Evolutionary conservation across 345 rosid species (phyloP).

Genomic region (Pistacia vera): DNA sequence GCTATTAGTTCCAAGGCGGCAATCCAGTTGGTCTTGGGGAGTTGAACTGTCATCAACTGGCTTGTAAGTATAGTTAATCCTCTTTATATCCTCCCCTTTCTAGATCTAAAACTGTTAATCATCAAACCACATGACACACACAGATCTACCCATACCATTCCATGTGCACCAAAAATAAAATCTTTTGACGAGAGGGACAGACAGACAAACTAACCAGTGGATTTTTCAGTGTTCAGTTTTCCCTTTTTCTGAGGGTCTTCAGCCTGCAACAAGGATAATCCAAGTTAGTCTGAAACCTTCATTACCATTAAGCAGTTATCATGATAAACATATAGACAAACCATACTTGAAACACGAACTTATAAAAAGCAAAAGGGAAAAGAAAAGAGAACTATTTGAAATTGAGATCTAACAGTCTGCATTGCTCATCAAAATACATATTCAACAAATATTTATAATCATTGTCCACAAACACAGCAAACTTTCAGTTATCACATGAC

Average conservation of each 20-base stretch:
- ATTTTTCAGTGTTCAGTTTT: slow-evolving; percentile 31
- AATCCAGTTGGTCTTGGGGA: neutral
- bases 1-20: neutral
- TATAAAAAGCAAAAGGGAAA: neutral
- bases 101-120: neutral
- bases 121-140: neutral
- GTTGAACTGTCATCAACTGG: neutral
- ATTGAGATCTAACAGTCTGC: slow-evolving; percentile 5
- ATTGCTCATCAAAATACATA: too few species aligned
- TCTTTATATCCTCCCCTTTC: neutral
- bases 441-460: neutral
- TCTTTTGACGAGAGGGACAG: neutral
- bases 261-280: slow-evolving; percentile 33
- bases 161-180: neutral
- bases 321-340: neutral
- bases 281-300: slow-evolving; percentile 13
- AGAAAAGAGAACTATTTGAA: slow-evolving; percentile 9
- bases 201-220: slow-evolving; percentile 16
- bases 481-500: neutral
- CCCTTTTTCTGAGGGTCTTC: slow-evolving; percentile 39
- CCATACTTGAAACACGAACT: neutral
- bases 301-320: neutral
- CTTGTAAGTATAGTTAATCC: neutral
- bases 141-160: neutral
- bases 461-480: neutral